Percentiles rank a stretch among this genome's conserved stretches.
These are phyloP conservation scores for Penicillium dipodomyicola DNA, from an alignment of 495 filamentous ascomycete genomes.

Conservation along the genomic window DNA sequence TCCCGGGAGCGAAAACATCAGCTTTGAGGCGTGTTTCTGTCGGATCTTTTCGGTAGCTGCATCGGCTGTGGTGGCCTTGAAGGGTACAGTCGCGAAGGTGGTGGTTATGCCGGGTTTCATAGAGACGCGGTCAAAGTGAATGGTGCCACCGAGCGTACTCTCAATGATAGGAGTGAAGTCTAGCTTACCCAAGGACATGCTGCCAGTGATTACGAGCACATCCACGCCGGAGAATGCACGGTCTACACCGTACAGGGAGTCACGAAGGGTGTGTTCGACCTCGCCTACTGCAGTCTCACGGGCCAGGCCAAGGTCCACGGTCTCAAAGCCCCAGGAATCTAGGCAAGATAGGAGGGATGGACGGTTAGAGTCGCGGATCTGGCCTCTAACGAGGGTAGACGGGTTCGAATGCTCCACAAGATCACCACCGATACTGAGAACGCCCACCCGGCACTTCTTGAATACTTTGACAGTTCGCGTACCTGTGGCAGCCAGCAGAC, in stretches of 20 bases:
- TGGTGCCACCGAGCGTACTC: slow-evolving; percentile 80
- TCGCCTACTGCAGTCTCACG: slow-evolving; percentile 68
- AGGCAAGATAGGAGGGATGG: slow-evolving; percentile 79
- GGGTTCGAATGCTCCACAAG: slow-evolving; percentile 73
- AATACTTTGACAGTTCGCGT: slow-evolving; percentile 70
- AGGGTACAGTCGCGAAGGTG: slow-evolving; percentile 86
- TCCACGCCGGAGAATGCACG: slow-evolving; percentile 51
- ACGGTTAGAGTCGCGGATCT: slow-evolving; percentile 91
- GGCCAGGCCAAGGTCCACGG: slow-evolving; percentile 82
- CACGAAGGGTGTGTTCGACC: slow-evolving; percentile 71
- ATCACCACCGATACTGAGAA: slow-evolving; percentile 93
- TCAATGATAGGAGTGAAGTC: slow-evolving; percentile 97
- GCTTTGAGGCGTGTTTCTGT: slow-evolving; percentile 57
- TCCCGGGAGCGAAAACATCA: slow-evolving; percentile 88
- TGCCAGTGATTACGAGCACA: slow-evolving; percentile 86
- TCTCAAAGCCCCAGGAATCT: slow-evolving; percentile 69
- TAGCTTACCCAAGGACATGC: slow-evolving; percentile 97
- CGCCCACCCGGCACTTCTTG: slow-evolving; percentile 73
- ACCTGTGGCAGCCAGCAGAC: slow-evolving; percentile 82
- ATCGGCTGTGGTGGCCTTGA: slow-evolving; percentile 36
- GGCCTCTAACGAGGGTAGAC: slow-evolving; percentile 65
- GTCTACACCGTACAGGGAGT: slow-evolving; percentile 58
- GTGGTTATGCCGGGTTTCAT: slow-evolving; percentile 99
- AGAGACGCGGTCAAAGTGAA: slow-evolving; percentile 92
- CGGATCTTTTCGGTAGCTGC: slow-evolving; percentile 28